Evolutionary conservation across 768 basidiomycete genomes (phyloP).

Genomic region (Crassisporium funariophilum): DNA sequence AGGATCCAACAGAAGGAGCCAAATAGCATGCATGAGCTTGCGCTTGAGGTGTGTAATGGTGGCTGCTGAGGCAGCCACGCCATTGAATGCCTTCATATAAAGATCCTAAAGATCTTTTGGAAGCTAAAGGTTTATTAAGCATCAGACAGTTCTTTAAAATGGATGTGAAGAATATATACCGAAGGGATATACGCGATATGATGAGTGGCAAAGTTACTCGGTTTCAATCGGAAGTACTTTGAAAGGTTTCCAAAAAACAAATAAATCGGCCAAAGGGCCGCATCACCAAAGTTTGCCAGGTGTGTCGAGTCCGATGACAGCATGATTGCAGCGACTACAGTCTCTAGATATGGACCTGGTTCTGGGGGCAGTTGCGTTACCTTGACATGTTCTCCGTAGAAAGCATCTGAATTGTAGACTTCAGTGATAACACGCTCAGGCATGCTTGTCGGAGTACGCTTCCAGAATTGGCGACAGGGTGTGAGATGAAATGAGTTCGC

Average conservation of each 20-base stretch:
- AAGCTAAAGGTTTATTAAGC: conserved; percentile 14
- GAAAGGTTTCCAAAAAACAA: conserved; percentile 38
- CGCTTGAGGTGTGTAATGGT: conserved; percentile 25
- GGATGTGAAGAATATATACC: conserved; percentile 21
- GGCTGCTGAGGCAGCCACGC: not conserved
- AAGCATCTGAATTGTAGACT: conserved; percentile 21
- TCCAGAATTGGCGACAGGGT: conserved; percentile 27
- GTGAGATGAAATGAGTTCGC: conserved; percentile 23
- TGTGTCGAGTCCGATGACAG: conserved; percentile 39
- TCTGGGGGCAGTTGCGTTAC: conserved; percentile 11
- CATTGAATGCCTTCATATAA: conserved; percentile 5
- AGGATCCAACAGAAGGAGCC: conserved; percentile 21
- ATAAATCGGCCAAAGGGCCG: conserved; percentile 43
- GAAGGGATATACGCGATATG: conserved; percentile 42
- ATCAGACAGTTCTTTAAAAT: not conserved
- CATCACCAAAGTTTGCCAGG: conserved; percentile 35
- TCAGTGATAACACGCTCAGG: conserved; percentile 17
- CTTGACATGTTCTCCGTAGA: conserved; percentile 17
- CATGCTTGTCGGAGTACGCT: conserved; percentile 5
- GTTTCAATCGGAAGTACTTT: conserved; percentile 36
- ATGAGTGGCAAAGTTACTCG: conserved; percentile 31
- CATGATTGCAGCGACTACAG: conserved; percentile 29
- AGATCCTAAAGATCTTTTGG: conserved; percentile 16
- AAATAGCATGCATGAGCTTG: conserved; percentile 33
- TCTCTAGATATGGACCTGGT: conserved; percentile 20